These are phyloP conservation scores for Geosmithia putterillii DNA, from an alignment of 2,329 filamentous ascomycete species.

Conservation along the genomic window DNA sequence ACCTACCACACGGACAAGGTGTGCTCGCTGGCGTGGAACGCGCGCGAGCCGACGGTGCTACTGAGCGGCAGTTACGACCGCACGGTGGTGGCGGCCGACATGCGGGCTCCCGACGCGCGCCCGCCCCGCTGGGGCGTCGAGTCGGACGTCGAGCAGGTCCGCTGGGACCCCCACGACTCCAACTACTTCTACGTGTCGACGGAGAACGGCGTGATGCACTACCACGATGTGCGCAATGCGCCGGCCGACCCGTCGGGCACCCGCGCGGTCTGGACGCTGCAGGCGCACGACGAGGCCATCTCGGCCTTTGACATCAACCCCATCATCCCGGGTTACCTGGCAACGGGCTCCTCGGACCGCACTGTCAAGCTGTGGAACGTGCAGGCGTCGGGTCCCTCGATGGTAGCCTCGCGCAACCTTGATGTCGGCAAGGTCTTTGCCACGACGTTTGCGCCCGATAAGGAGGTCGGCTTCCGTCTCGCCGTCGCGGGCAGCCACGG, in stretches of 20 bases:
- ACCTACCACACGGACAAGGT: slow-evolving; percentile 95
- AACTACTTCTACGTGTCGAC: slow-evolving; percentile 96
- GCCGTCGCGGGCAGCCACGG: slow-evolving; percentile 94
- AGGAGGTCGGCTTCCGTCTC: slow-evolving; percentile 81
- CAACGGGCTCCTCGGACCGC: slow-evolving; percentile 86
- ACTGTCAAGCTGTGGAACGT: slow-evolving; percentile 97
- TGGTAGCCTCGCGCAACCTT: slow-evolving; percentile 85
- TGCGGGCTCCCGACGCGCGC: slow-evolving; percentile 80
- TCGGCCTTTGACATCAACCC: slow-evolving; percentile 90
- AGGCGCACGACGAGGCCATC: slow-evolving; percentile 87
- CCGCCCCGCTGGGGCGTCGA: slow-evolving; percentile 84
- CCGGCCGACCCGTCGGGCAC: slow-evolving; percentile 60
- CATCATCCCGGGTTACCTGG: slow-evolving; percentile 82
- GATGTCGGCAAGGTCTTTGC: slow-evolving; percentile 94
- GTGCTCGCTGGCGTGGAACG: slow-evolving; percentile 90
- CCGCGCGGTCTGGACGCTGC: slow-evolving; percentile 86
- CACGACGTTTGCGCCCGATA: slow-evolving; percentile 77
- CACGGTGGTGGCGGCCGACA: slow-evolving; percentile 87
- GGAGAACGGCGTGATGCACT: slow-evolving; percentile 83
- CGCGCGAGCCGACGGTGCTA: slow-evolving; percentile 73
- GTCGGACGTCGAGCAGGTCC: slow-evolving; percentile 84
- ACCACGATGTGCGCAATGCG: slow-evolving; percentile 72
- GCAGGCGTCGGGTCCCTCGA: slow-evolving; percentile 63
- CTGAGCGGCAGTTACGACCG: slow-evolving; percentile 92
- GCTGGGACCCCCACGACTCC: slow-evolving; percentile 85